A percentile compares a stretch with the other conserved stretches of the same genome.
Conservation (phyloP, 257 asterid species). For the Plantago elongata region DNA sequence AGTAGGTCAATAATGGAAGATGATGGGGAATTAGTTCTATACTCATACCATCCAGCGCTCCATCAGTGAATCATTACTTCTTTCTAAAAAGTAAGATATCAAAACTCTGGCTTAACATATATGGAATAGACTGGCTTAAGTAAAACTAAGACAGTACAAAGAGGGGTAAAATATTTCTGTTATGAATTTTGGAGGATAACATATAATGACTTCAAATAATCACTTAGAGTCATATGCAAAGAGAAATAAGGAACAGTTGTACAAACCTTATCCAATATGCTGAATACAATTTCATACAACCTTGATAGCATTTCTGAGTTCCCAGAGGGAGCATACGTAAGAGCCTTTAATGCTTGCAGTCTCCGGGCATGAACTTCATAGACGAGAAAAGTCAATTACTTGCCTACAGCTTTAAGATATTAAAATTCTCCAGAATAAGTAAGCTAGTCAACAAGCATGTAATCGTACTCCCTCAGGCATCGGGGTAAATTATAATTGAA, state of each 20-base stretch:
- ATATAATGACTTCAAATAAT: constrained; percentile 10
- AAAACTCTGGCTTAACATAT: too few relatives aligned
- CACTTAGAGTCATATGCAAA: constrained; percentile 4
- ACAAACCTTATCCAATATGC: constrained; percentile 93
- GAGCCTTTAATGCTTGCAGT: constrained; percentile 97
- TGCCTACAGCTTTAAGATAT: constrained; percentile 16
- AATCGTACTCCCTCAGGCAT: constrained; percentile 1
- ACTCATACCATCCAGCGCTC: background rate
- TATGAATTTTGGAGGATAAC: constrained; percentile 5
- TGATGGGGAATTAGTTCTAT: background rate
- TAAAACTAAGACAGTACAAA: background rate
- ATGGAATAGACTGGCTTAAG: too few relatives aligned
- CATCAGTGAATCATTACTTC: background rate
- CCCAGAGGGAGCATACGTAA: constrained; percentile 90
- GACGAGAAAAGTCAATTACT: constrained; percentile 21
- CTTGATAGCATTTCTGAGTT: constrained; percentile 80
- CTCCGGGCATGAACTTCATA: constrained; percentile 94
- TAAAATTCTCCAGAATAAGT: background rate
- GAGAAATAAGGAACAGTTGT: constrained; percentile 7
- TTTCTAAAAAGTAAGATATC: too few relatives aligned
- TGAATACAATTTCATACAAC: constrained; percentile 85
- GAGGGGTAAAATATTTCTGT: background rate
- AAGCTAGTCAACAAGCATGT: constrained; percentile 3
- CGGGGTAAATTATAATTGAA: background rate
- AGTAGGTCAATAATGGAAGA: background rate